These are phyloP conservation scores for Globisporangium ultimum DNA, from an alignment of 352 stramenopile genomes.

Conservation along the genomic window DNA sequence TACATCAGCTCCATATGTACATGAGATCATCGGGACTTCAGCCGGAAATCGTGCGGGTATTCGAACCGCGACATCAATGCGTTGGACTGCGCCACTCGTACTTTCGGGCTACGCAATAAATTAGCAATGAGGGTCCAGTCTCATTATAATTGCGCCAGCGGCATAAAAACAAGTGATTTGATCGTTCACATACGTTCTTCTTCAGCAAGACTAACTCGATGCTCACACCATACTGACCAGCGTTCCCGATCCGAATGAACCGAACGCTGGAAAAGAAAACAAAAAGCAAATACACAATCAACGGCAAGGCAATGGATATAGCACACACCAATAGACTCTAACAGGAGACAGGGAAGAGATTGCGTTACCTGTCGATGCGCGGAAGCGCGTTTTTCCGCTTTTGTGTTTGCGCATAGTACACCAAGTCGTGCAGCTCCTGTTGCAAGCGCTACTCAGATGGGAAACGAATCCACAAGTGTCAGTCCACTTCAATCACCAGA, in stretches of 20 bases:
- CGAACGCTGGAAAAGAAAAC: conserved; percentile 13
- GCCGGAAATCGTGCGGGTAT: conserved; percentile 36
- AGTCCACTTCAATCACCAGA: background rate
- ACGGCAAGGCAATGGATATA: background rate
- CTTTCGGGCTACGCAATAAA: conserved; percentile 25
- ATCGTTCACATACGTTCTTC: conserved; percentile 25
- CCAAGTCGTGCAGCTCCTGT: conserved; percentile 64
- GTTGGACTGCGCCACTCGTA: conserved; percentile 24
- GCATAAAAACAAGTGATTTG: background rate
- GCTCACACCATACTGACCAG: conserved; percentile 21
- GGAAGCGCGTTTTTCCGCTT: conserved; percentile 40
- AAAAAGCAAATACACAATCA: background rate
- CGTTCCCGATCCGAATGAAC: conserved; percentile 25
- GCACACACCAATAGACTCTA: no score
- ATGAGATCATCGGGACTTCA: conserved; percentile 40
- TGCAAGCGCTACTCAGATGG: conserved; percentile 29
- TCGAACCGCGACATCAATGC: conserved; percentile 42
- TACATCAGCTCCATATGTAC: conserved; percentile 46
- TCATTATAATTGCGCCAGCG: background rate
- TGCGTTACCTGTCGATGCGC: conserved; percentile 51
- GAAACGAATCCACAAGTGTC: background rate
- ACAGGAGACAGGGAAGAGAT: background rate
- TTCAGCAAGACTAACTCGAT: conserved; percentile 34
- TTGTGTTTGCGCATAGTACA: conserved; percentile 45
- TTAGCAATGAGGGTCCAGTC: background rate